Conservation (phyloP, 331 rosid species). For the Dryas integrifolia region DNA sequence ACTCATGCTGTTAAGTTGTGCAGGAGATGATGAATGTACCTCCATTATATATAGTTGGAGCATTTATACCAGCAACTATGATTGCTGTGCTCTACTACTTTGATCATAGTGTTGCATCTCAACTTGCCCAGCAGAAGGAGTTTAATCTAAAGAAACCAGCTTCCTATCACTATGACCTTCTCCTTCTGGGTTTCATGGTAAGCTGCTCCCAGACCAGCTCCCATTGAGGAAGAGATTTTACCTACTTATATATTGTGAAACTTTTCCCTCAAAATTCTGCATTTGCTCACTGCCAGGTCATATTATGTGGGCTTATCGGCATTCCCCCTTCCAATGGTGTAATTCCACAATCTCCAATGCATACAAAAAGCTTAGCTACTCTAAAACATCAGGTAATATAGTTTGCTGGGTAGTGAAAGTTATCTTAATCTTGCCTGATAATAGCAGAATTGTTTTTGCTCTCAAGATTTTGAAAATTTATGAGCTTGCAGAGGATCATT, state of each 20-base stretch:
- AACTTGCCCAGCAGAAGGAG: constrained; percentile 95
- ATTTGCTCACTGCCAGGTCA: constrained; percentile 50
- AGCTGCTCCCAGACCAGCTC: constrained; percentile 24
- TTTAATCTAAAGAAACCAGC: constrained; percentile 95
- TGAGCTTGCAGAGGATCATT: background rate
- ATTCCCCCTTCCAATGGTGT: constrained; percentile 97
- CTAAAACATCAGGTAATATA: constrained; percentile 81
- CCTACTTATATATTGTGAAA: constrained; percentile 7
- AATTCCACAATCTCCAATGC: constrained; percentile 99
- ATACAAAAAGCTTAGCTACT: constrained; percentile 96
- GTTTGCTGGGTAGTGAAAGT: background rate
- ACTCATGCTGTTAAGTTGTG: constrained; percentile 37
- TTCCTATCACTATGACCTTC: constrained; percentile 93
- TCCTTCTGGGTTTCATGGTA: constrained; percentile 87
- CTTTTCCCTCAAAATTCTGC: constrained; percentile 15
- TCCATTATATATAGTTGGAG: constrained; percentile 80
- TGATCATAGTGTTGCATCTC: constrained; percentile 98
- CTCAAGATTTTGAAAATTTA: background rate
- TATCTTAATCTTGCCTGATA: background rate
- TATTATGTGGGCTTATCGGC: constrained; percentile 91
- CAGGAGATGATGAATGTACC: constrained; percentile 98
- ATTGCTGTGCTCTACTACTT: constrained; percentile 98
- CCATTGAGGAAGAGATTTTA: constrained; percentile 4
- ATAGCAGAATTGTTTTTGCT: background rate
- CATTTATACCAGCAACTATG: constrained; percentile 97